These are phyloP conservation scores for Heteromeles arbutifolia DNA, from an alignment of 306 rosid species.

Conservation along the genomic window DNA sequence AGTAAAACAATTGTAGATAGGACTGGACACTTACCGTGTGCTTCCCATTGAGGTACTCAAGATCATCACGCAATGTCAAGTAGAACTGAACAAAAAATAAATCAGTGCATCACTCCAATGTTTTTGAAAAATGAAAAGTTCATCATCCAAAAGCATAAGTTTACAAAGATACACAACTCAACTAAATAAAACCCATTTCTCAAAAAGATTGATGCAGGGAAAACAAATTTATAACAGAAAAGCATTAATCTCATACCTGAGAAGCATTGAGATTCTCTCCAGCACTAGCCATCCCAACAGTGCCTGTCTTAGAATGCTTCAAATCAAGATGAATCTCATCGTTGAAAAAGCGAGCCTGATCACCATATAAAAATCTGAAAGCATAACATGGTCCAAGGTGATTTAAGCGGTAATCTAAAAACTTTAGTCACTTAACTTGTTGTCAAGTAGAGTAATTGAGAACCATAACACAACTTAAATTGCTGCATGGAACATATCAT, in stretches of 20 bases:
- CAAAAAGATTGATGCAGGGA: background rate
- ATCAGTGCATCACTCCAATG: constrained; percentile 3
- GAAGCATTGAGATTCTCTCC: constrained; percentile 98
- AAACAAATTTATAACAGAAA: background rate
- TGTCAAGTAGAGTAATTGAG: too few relatives aligned
- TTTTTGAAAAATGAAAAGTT: background rate
- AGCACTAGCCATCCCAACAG: constrained; percentile 92
- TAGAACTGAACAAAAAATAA: constrained; percentile 56
- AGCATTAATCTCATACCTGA: constrained; percentile 44
- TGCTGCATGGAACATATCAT: background rate
- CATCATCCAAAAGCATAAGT: background rate
- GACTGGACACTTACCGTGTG: constrained; percentile 64
- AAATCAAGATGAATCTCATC: constrained; percentile 83
- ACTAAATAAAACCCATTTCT: background rate
- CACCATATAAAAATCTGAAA: constrained; percentile 82
- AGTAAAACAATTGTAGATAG: background rate
- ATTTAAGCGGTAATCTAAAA: background rate
- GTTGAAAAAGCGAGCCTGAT: constrained; percentile 85
- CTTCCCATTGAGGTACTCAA: constrained; percentile 89
- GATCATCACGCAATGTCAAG: constrained; percentile 80
- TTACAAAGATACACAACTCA: background rate
- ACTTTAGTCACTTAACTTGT: too few relatives aligned
- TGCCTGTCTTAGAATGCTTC: constrained; percentile 88
- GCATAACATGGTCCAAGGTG: background rate
- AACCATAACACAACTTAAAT: too few relatives aligned